Evolutionary conservation across 345 rosid species (phyloP).

Genomic region (Adansonia digitata): DNA sequence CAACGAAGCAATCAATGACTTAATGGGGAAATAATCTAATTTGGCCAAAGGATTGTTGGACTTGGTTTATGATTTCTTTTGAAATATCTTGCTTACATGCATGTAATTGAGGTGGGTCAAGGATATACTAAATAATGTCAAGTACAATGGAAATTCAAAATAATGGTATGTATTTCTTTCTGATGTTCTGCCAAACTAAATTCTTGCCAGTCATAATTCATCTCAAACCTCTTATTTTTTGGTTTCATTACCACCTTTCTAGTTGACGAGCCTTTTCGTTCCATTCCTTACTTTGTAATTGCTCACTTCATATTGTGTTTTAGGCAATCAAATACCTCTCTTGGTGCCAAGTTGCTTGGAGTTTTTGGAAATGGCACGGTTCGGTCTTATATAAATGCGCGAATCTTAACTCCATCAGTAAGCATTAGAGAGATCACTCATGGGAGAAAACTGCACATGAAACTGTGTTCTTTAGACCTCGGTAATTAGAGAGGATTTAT

Average conservation of each 20-base stretch:
- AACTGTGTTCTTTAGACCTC: neutral
- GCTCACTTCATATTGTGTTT: slow-evolving; percentile 22
- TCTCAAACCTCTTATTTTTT: neutral
- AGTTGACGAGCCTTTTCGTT: neutral
- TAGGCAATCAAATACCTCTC: slow-evolving; percentile 95
- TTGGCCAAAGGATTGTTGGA: neutral
- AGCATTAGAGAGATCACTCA: slow-evolving; percentile 7
- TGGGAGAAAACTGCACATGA: neutral
- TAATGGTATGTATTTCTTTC: neutral
- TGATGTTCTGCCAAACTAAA: neutral
- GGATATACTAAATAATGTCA: neutral
- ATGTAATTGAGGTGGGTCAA: neutral
- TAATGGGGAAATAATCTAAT: neutral
- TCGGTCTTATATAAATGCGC: slow-evolving; percentile 84
- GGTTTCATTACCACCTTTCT: neutral
- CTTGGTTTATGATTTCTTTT: neutral
- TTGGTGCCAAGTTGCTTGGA: slow-evolving; percentile 93
- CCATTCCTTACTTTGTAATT: slow-evolving; percentile 13
- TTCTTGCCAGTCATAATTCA: neutral
- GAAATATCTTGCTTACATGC: neutral
- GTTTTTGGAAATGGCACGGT: slow-evolving; percentile 95
- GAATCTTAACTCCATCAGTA: slow-evolving; percentile 71
- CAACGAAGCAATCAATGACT: slow-evolving; percentile 1
- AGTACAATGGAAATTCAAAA: neutral
- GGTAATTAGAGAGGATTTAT: neutral